These are phyloP conservation scores for Discostella stelligera DNA, from an alignment of 352 stramenopile species.

Conservation along the genomic window DNA sequence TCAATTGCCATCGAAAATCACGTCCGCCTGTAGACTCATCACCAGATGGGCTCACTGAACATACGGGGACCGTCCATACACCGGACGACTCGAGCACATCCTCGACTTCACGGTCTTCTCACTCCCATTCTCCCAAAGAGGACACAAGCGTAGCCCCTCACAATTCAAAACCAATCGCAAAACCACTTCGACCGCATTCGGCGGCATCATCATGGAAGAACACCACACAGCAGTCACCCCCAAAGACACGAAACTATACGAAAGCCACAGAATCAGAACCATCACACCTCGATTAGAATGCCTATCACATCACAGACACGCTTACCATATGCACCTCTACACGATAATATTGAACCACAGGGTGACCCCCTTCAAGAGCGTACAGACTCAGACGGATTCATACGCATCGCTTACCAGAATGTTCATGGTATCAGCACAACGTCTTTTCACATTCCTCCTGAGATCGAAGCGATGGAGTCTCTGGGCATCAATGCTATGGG, in stretches of 20 bases:
- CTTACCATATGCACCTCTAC: no score
- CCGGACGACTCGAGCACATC: no score
- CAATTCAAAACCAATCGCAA: no score
- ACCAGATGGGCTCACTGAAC: neutral
- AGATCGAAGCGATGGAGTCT: constrained; percentile 17
- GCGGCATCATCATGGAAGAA: no score
- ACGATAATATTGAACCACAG: neutral
- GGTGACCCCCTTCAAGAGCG: no score
- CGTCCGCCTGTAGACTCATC: neutral
- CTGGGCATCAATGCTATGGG: constrained; percentile 11
- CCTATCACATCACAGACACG: neutral
- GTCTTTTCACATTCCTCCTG: constrained; percentile 1
- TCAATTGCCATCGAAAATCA: neutral
- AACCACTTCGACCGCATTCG: no score
- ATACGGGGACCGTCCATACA: no score
- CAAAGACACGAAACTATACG: neutral
- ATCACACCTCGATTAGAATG: neutral
- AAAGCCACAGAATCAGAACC: neutral
- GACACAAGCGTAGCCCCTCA: no score
- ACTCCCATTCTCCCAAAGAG: no score
- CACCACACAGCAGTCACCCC: neutral
- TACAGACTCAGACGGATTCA: neutral
- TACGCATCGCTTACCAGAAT: constrained; percentile 10
- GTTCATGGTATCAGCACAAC: neutral
- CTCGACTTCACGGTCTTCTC: no score